Evolutionary conservation across 2,329 filamentous ascomycete genomes (phyloP).

Genomic region (Claviceps digitariae): DNA sequence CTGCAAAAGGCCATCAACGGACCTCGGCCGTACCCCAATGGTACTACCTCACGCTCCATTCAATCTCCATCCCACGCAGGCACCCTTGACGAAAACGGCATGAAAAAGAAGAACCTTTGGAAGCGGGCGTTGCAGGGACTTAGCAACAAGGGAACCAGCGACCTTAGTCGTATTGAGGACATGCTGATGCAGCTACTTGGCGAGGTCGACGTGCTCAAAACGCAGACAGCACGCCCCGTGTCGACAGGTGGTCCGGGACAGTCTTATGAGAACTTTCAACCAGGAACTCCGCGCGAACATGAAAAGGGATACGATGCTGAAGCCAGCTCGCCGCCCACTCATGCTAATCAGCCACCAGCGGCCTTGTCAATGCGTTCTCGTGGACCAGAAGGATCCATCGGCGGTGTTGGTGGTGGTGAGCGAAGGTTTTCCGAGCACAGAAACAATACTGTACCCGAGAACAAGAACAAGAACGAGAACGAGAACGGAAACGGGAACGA

Average conservation of each 20-base stretch:
- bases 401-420: conserved; percentile 33
- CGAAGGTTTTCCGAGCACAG: conserved; percentile 59
- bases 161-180: conserved; percentile 76
- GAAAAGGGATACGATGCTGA: conserved; percentile 72
- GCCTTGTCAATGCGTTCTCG: conserved; percentile 47
- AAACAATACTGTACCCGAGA: conserved; percentile 81
- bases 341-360: conserved; percentile 63
- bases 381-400: conserved; percentile 21
- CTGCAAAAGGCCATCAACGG: conserved; percentile 74
- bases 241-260: conserved; percentile 37
- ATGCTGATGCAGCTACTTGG: conserved; percentile 86
- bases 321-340: conserved; percentile 56
- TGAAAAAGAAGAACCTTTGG: conserved; percentile 89
- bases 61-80: conserved; percentile 43
- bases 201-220: conserved; percentile 77
- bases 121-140: conserved; percentile 84
- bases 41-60: conserved; percentile 45
- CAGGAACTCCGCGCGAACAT: conserved; percentile 50
- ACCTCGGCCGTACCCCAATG: conserved; percentile 63
- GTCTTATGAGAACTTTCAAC: conserved; percentile 57
- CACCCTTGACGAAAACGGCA: conserved; percentile 41
- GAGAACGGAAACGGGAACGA: conserved; percentile 52
- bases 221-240: conserved; percentile 32
- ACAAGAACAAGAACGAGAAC: conserved; percentile 62
- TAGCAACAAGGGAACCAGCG: conserved; percentile 74